Conservation (phyloP, 768 basidiomycete species). For the Leccinum broughii region DNA sequence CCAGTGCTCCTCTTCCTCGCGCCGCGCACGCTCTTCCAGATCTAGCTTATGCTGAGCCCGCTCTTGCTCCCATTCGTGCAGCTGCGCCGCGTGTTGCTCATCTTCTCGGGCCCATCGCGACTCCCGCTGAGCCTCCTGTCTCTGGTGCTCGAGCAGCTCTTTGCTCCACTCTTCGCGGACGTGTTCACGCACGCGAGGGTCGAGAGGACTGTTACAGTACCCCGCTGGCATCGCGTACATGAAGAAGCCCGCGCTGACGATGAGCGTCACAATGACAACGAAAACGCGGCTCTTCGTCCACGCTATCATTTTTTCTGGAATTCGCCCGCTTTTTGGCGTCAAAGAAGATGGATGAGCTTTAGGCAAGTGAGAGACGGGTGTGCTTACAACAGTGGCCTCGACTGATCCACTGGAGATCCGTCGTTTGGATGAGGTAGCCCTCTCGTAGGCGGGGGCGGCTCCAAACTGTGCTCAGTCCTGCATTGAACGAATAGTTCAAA, state of each 20-base stretch:
- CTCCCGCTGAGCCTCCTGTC: conserved; percentile 11
- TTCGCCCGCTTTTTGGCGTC: background rate
- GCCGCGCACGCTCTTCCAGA: conserved; percentile 19
- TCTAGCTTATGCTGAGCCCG: conserved; percentile 15
- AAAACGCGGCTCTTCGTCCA: background rate
- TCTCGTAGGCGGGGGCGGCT: too few species aligned
- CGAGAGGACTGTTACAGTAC: conserved; percentile 20
- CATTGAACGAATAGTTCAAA: too few species aligned
- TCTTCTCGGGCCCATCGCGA: conserved; percentile 23
- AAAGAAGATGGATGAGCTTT: background rate
- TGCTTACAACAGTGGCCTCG: conserved; percentile 7
- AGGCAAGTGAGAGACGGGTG: background rate
- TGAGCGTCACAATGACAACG: conserved; percentile 1
- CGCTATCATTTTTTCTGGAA: background rate
- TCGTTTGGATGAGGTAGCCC: background rate
- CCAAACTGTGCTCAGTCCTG: too few species aligned
- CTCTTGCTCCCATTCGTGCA: conserved; percentile 24
- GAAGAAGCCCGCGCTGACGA: conserved; percentile 4
- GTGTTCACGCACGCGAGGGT: conserved; percentile 22
- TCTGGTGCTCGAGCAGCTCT: conserved; percentile 21
- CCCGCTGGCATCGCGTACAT: conserved; percentile 13
- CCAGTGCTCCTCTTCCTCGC: conserved; percentile 21
- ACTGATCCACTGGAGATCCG: background rate
- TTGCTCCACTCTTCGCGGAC: conserved; percentile 22
- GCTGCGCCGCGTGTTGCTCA: conserved; percentile 5